phyloP scores from a whole-genome alignment of 1,139 yeast species.

The Meyerozyma athensensis region DNA sequence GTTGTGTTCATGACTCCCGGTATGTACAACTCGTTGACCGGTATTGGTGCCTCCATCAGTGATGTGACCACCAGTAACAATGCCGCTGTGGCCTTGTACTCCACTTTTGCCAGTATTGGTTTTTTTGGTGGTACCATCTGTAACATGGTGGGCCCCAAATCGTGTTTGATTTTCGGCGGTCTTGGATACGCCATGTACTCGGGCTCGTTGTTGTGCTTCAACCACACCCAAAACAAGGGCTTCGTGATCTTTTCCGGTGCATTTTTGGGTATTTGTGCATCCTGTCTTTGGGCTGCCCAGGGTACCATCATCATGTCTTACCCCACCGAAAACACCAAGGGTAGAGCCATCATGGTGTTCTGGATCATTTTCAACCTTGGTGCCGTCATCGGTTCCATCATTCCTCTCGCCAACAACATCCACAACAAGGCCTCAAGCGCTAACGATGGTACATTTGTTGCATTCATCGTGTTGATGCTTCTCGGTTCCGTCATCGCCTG shows the following conservation, averaged over 20 bases:
- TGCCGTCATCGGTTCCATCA: constrained; percentile 53
- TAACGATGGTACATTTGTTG: constrained; percentile 53
- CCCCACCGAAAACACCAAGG: constrained; percentile 53
- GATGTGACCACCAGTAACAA: constrained; percentile 43
- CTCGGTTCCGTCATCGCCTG: constrained; percentile 44
- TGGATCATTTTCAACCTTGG: constrained; percentile 66
- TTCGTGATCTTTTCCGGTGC: constrained; percentile 60
- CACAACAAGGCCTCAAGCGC: constrained; percentile 33
- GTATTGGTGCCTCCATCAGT: constrained; percentile 48
- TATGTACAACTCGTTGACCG: constrained; percentile 53
- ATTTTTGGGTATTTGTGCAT: constrained; percentile 54
- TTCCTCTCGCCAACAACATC: constrained; percentile 51
- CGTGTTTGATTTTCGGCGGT: constrained; percentile 50
- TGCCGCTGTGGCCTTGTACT: constrained; percentile 51
- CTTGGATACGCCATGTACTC: constrained; percentile 54
- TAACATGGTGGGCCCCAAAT: constrained; percentile 47
- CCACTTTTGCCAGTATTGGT: constrained; percentile 54
- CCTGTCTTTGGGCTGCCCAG: constrained; percentile 58
- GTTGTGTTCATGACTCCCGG: constrained; percentile 54
- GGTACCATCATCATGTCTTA: constrained; percentile 56
- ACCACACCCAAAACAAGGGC: constrained; percentile 45
- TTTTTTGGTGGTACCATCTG: constrained; percentile 58
- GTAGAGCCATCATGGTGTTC: constrained; percentile 50
- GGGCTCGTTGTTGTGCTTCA: constrained; percentile 46
- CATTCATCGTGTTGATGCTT: constrained; percentile 52